Base-by-base conservation (phyloP, 176 grass and related monocot species). In the Eragrostis curvula region DNA sequence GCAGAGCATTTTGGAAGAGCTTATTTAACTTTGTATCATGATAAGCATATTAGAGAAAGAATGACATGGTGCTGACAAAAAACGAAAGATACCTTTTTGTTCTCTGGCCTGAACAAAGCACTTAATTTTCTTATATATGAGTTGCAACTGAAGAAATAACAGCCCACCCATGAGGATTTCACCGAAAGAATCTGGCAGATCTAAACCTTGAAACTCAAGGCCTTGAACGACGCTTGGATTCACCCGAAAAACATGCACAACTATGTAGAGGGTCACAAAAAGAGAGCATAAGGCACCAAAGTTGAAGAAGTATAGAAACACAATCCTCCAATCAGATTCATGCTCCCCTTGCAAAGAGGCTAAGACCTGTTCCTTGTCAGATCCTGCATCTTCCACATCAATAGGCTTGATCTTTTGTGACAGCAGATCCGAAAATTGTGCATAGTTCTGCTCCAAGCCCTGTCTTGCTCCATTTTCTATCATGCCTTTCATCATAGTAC, bases 401-500 rank as follows among this genome's bases (percentile, higher is more conserved):
- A 91, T 76, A 77, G 87, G 82, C 29, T 91, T 98, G 43, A 95
- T 49, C 51, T 89, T 87, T 76, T 93, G 85, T 68, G 90, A 90
- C 44, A 98, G 70, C 12, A 95, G 53, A 81, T 95, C 90, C 23
- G 49, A 84, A 88, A 98, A 91, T 29, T 93, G 93, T 27, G 76
- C 67, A 80, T 87, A 98, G 44, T 74, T 90, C 60, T 95, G 90
- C 64, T 86, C 88, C 82, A 98, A 77, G 2, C 96, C 93, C 90
- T 98, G 96, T 59, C 69, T 98, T 68, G 96, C 96, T 75, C 93
- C 96, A 91, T 75, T 98, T 89, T 98, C 96, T 81, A 98, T 98
- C 84, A 92, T 90, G 82, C 96, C 69, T 84, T 88, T 98, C 11
- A 98, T 81, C 82, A 95, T 90, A 61, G 96, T 98, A 91, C 92